Base-by-base conservation (phyloP, 179 eudicot species). In the Carnegiea gigantea region DNA sequence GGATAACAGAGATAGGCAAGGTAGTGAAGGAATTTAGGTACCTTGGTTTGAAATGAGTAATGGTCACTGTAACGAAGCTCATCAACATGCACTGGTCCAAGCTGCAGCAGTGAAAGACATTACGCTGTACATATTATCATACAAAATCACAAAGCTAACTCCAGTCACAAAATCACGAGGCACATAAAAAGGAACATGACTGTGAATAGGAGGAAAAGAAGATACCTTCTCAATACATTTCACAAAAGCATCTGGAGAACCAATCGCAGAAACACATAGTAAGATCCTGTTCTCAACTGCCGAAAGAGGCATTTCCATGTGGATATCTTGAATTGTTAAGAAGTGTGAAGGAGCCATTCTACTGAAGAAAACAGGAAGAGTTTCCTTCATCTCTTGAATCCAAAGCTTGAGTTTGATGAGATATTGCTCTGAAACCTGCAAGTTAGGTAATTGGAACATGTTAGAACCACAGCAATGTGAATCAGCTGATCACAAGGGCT, bases 241-340 rank as follows among this genome's bases (percentile, higher is more conserved):
- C 85, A 89, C 87, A 76, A 94, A 93, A 48, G 91, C 88, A 83
- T 86, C 84, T 46, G 99, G 91, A 84, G 82, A 94, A 70, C 97
- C 99, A 78, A 96, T 90, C 33, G 92, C 99, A 86, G 93, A 93
- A 79, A 93, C 87, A 78, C 98, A 96, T 40, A 96, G 87, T 24
- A 94, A 60, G 28, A 84, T 82, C 83, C 23, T 85, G 70, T 84
- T 67, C 65, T 80, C 70, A 28, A 88, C 84, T 76, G 85, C 88
- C 33, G 78, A 83, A 85, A 94, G 82, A 59, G 93, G 87, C 40
- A 92, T 40, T 82, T 81, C 82, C 73, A 81, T 73, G 68, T 83
- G 84, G 38, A 30, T 73, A 83, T 89, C 82, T 80, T 85, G 81
- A 78, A 84, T 81, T 54, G 79, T 84, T 49, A 93, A 87, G 81